Base-by-base conservation (phyloP, 257 asterid genomes). In the Ajuga chamaepitys region DNA sequence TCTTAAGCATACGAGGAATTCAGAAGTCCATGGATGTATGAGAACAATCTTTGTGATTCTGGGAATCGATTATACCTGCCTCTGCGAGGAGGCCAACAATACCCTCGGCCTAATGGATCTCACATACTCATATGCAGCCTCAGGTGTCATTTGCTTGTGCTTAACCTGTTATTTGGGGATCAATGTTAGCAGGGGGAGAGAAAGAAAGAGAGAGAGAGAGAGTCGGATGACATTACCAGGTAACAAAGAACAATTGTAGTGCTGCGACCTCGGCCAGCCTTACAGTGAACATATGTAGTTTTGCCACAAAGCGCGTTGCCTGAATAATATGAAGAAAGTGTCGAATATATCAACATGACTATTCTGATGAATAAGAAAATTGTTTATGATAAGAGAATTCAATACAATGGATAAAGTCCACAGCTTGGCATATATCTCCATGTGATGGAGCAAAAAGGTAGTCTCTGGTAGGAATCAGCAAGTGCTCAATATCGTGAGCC, bases 231-330 rank as follows among this genome's bases (percentile, higher is more conserved):
- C 26, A 44, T 74, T 73, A 90, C 97, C 87, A 93, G 85, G 80
- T 89, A 93, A 85, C 96, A 93, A 42, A 93, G 95, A 66, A 93
- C 97, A 59, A 93, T 85, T 0, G 98, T 93, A 21, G 98, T 93
- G 83, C 98, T 93, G 61, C 97, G 95, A 35, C 97, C 98, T 63
- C 98, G 85, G 30, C 98, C 98, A 37, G 98, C 98, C 82, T 93
- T 93, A 59, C 97, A 93, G 77, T 93, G 97, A 26, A 93, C 96
- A 58, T 93, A 93, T 7, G 95, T 89, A 66, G 95, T 84, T 78
- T 76, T 86, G 10, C 86, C 88, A 60, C 80, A 69, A 45, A 69
- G 81, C 25, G 87, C 84, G 34, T 84, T 82, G 41, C 78, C 97
- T 92, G 67, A 67, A 80, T 22, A 11, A 52, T 13, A 60, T 18